Evolutionary conservation across 164 flowering plant genomes (phyloP), one percentile per base, ranked within the genome.

Genomic region (Houttuynia cordata): DNA sequence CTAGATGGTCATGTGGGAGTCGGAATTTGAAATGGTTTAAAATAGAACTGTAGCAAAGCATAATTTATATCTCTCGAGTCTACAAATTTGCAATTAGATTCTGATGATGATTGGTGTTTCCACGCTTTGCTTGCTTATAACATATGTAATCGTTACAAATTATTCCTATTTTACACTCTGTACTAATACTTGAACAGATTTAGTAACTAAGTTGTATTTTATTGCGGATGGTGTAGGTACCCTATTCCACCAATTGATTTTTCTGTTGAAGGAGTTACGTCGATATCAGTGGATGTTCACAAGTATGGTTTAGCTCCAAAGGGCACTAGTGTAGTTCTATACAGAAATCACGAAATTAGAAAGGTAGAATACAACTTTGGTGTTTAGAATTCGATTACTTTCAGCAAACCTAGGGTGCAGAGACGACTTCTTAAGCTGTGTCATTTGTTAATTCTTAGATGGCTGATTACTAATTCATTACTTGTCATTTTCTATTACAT

Each of bases 281-380:
- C 96, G 19, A 80, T 89, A 69, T 92, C 96, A 61, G 90, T 63
- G 39, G 98, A 92, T 79, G 98, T 92, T 64, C 98, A 89, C 62
- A 92, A 92, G 72, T 92, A 89, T 80, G 98, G 98, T n/a, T 67
- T 92, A 76, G 98, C 88, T 73, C 98, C 98, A 3, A 92, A 92
- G 79, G 98, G 96, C 66, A 92, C 98, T 51, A 87, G 98, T 78
- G 73, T 79, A 34, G 91, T 92, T 59, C 69, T 92, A 25, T 92
- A 92, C 69, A 80, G 93, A 64, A 82, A 89, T 75, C 98, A 80
- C 71, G 85, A 82, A 22, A 85, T 92, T 58, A 77, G 96, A 68
- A 89, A 89, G 98, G 98, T 87, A 75, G 67, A 8, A 1, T 45
- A 18, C 58, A 5, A 51, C 45, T 60, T 15, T 8, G 17, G 14